Evolutionary conservation across 257 asterid species (phyloP), one percentile per base, ranked within the genome.

Genomic region (Pogostemon cablin): DNA sequence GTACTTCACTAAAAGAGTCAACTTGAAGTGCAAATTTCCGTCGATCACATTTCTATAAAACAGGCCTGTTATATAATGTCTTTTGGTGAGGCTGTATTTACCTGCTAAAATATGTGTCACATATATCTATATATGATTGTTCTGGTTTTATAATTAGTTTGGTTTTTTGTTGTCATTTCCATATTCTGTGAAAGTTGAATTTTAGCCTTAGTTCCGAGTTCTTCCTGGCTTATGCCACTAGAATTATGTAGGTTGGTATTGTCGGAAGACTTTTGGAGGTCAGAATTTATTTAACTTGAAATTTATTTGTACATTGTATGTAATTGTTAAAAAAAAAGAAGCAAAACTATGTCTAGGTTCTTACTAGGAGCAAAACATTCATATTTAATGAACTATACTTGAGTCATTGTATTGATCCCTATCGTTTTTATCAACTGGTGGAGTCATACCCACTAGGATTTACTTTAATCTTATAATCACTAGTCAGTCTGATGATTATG

Each of bases 1-100:
- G 61, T 15, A 69, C 44, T 62, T 62, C 3, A 39, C 43, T 38
- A 70, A 46, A 44, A 39, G 54, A 56, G 64, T 72, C 34, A 43
- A 42, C 20, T 55, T 17, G n/a, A 50, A 49, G n/a, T 15, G 44
- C 41, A 40, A 69, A 67, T 67, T 10, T 55, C 7, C 15, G 12
- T 4, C 39, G 3, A 56, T 47, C 49, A 35, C 60, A 43, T 52
- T 40, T 60, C 35, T 57, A 43, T 55, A 7, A 42, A 43, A 40
- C 35, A 17, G 15, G 50, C 39, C 71, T 54, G 7, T 11, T 25
- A 38, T 54, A 34, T 48, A 9, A 42, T 43, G 52, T 38, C 62
- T 9, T 1, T 9, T 65, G 32, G 50, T 37, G 10, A 60, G 58
- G 48, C 49, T n/a, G 57, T 9, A 43, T 41, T 11, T 39, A 17